Percentiles rank a stretch among this genome's conserved stretches.
Evolutionary conservation across 495 filamentous ascomycete species (phyloP).

Genomic region (Parathielavia appendiculata): DNA sequence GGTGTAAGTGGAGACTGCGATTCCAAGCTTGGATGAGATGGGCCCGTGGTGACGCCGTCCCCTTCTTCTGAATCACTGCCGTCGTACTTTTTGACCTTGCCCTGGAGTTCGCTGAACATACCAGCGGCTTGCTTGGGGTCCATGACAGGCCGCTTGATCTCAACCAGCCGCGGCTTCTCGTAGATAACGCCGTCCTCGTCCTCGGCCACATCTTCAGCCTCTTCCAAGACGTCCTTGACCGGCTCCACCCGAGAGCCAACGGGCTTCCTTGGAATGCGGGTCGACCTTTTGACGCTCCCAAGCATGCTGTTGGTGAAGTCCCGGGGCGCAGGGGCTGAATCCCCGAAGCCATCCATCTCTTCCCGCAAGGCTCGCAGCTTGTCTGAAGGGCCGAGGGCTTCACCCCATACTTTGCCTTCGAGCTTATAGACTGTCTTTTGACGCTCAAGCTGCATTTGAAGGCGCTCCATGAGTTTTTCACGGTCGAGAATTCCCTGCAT

Average conservation of each 20-base stretch:
- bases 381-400: conserved; percentile 78
- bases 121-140: conserved; percentile 66
- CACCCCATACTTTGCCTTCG: conserved; percentile 90
- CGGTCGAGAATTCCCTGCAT: conserved; percentile 93
- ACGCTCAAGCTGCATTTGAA: conserved; percentile 90
- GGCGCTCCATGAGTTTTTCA: conserved; percentile 81
- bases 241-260: conserved; percentile 39
- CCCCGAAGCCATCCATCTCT: conserved; percentile 74
- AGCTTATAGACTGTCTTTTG: conserved; percentile 98
- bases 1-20: conserved; percentile 67
- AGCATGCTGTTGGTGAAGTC: conserved; percentile 55
- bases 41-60: conserved; percentile 70
- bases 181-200: conserved; percentile 53
- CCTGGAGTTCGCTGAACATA: conserved; percentile 73
- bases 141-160: conserved; percentile 68
- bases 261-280: conserved; percentile 51
- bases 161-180: conserved; percentile 62
- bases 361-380: conserved; percentile 86
- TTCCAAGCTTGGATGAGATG: conserved; percentile 71
- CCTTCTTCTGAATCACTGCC: conserved; percentile 64
- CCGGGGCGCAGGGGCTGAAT: conserved; percentile 25
- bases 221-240: conserved; percentile 36
- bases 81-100: conserved; percentile 69
- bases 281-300: conserved; percentile 54
- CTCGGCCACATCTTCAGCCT: conserved; percentile 35